These are phyloP conservation scores for Phlebiopsis gigantea DNA, from an alignment of 768 basidiomycete species.

Conservation along the genomic window DNA sequence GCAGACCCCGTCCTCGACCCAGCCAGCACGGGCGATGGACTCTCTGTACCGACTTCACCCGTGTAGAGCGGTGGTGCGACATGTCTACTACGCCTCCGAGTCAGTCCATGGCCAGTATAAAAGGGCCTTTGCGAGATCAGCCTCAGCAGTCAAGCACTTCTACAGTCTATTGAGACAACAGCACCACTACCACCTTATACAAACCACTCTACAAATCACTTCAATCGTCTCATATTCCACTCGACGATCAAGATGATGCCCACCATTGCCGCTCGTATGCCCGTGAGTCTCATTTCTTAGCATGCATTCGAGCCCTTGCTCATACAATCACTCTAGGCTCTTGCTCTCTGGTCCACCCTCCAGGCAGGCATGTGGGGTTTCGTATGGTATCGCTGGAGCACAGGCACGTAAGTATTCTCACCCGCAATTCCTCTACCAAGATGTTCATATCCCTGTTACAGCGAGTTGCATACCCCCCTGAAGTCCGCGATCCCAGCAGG, in stretches of 20 bases:
- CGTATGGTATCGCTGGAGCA: constrained; percentile 7
- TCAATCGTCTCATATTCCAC: not conserved
- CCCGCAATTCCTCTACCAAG: not conserved
- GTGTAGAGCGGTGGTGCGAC: not conserved
- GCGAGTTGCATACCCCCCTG: not conserved
- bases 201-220: not conserved
- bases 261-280: constrained; percentile 9
- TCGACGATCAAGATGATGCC: constrained; percentile 5
- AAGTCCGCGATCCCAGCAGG: constrained; percentile 11
- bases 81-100: not conserved
- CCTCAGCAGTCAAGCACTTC: constrained; percentile 2
- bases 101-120: constrained; percentile 1
- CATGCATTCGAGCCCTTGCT: not conserved
- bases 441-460: not conserved
- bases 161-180: not conserved
- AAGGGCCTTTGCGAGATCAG: not conserved
- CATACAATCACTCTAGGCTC: not conserved
- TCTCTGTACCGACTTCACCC: constrained; percentile 3
- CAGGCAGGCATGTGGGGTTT: constrained; percentile 4
- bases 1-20: not conserved
- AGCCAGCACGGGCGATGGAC: not conserved
- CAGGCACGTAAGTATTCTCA: not conserved
- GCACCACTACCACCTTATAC: not conserved
- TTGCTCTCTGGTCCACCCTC: constrained; percentile 4
- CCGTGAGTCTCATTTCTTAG: not conserved